Evolutionary conservation across 345 rosid species (phyloP), one percentile per base, ranked within the genome.

Genomic region (Citrus mangshanensis): DNA sequence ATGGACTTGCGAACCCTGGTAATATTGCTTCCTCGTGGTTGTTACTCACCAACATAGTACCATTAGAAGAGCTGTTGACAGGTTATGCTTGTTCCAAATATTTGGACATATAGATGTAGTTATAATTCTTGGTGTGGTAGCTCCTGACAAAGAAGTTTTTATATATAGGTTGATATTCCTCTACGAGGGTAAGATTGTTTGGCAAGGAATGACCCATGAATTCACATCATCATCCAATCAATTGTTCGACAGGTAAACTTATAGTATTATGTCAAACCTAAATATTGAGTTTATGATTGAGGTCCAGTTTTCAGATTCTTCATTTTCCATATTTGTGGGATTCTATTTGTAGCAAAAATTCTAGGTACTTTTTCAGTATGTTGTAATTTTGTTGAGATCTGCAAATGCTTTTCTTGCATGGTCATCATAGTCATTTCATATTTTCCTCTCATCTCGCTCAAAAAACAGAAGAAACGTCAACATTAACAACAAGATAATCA

Each of bases 1-100:
- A 93, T 75, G 86, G 87, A 68, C 32, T 81, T 51, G 91, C 88
- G 67, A 89, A 89, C 84, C 93, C 95, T 55, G 98, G 92, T 64
- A 96, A 89, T 78, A 94, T 94, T 30, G 85, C 98, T 0, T 96
- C 99, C 9, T 96, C 70, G 84, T 96, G 69, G 95, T 94, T 75
- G 98, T 96, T 68, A 94, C 99, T 18, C 98, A 94, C 89, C 99
- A 96, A 84, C 99, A 94, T 80, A 94, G 97, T 85, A 96, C 99
- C 75, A 91, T 93, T 81, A 87, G 83, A 81, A 88, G 99, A 90
- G 98, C 99, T 64, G 98, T 96, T 34, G 98, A 94, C 90, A 93
- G 99, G 98, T 95, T 80, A 75, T 75, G 69, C 74, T 78, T 68
- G 69, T 3, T 62, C 79, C 62, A 28, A 64, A 40, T 35, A 60